Conservation (phyloP, 805 yeast genomes). For the Saturnispora dispora region DNA sequence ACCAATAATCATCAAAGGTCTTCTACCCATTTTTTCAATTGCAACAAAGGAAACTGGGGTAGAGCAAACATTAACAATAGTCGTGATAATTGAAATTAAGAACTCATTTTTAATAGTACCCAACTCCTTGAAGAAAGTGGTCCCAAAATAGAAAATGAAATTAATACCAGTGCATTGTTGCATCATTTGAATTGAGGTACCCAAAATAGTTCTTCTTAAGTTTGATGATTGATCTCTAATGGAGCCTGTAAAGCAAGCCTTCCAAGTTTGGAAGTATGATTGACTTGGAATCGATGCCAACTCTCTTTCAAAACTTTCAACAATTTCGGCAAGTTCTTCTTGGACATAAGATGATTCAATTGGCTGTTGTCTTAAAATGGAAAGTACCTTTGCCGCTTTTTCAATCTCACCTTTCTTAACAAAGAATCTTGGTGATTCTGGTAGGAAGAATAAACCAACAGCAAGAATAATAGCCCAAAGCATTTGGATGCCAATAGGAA, state of each 20-base stretch:
- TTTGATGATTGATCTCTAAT: not conserved
- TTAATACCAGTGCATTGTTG: constrained; percentile 97
- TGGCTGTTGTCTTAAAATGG: not conserved
- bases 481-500: constrained; percentile 81
- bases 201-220: constrained; percentile 39
- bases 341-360: not conserved
- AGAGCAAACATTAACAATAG: constrained; percentile 88
- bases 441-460: constrained; percentile 68
- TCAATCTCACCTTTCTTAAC: constrained; percentile 59
- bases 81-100: constrained; percentile 86
- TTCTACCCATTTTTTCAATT: constrained; percentile 83
- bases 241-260: not conserved
- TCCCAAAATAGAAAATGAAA: constrained; percentile 89
- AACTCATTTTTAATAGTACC: constrained; percentile 76
- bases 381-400: constrained; percentile 49
- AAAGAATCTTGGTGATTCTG: constrained; percentile 91
- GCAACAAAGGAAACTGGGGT: constrained; percentile 78
- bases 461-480: constrained; percentile 79
- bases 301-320: constrained; percentile 15
- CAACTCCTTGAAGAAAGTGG: constrained; percentile 83
- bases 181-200: constrained; percentile 88
- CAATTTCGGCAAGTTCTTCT: not conserved
- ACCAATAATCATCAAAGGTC: constrained; percentile 48
- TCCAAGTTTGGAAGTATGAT: not conserved
- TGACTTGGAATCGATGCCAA: constrained; percentile 72